Evolutionary conservation across 192 early-diverging fungal species (phyloP), one percentile per base, ranked within the genome.

Genomic region (Linnemannia schmuckeri): DNA sequence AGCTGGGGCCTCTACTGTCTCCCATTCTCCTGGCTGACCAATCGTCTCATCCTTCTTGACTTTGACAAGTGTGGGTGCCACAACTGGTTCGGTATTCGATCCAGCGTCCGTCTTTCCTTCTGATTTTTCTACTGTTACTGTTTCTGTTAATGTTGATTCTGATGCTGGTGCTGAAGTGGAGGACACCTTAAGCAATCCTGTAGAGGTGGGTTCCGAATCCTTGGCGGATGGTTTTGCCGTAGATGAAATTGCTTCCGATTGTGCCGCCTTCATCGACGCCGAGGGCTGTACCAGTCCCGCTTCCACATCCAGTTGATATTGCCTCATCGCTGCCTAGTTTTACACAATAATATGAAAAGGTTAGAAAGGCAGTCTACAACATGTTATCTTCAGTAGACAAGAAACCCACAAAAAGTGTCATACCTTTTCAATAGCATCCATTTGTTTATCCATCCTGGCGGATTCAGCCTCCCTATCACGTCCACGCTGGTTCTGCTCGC

Each of bases 341-440:
- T 22, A 61, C n/a, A 47, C 12, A 38, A 47, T 40, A 72, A 17
- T 5, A 37, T 20, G 37, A 33, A 61, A 35, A 15, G n/a, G 0
- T 38, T 63, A 77, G 18, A 17, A 17, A 44, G 42, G 0, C 18
- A 2, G 22, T 70, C 24, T 22, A 35, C 7, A 41, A 24, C 18
- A 13, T 72, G 27, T 40, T 30, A 2, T 9, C 13, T 44, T 18
- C 18, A 13, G 41, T 24, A 17, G 13, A 70, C 44, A 33, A 33
- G 15, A 35, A 68, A 6, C 30, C 7, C 10, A 35, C 20, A 68
- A 27, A 13, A 68, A 15, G 1, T 38, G 1, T 10, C n/a, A 4
- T 79, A 87, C 94, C 72, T 78, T 87, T 66, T 95, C 95, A 73
- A 97, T 96, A 47, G 89, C 92, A 52, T 96, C 91, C 55, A 94